Evolutionary conservation across 352 stramenopile species (phyloP).

Genomic region (Peronospora farinosa): DNA sequence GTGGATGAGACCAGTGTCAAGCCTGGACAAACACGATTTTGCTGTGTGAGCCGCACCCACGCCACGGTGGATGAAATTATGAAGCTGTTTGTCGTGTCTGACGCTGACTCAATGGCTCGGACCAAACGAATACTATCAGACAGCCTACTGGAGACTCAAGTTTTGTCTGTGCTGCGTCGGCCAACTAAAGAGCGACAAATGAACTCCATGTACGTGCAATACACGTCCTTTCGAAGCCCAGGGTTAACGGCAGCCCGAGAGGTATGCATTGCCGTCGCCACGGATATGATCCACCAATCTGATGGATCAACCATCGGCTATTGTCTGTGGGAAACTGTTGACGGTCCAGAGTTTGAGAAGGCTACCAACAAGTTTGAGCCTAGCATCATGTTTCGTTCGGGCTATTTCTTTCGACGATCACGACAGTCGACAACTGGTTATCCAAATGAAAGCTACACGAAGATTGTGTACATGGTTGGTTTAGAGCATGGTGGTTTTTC

Average conservation of each 20-base stretch:
- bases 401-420: slow-evolving; percentile 39
- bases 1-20: slow-evolving; percentile 38
- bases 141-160: slow-evolving; percentile 37
- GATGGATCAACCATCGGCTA: slow-evolving; percentile 49
- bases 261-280: slow-evolving; percentile 30
- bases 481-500: slow-evolving; percentile 32
- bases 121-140: slow-evolving; percentile 46
- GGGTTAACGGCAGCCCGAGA: slow-evolving; percentile 36
- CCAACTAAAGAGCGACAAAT: slow-evolving; percentile 35
- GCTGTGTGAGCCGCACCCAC: slow-evolving; percentile 39
- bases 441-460: slow-evolving; percentile 22
- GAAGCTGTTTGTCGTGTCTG: slow-evolving; percentile 41
- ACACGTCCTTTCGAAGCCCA: slow-evolving; percentile 31
- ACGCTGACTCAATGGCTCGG: slow-evolving; percentile 30
- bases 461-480: slow-evolving; percentile 58
- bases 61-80: slow-evolving; percentile 40
- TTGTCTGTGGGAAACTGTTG: slow-evolving; percentile 57
- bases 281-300: slow-evolving; percentile 29
- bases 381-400: slow-evolving; percentile 44
- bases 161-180: slow-evolving; percentile 35
- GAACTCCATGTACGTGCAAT: slow-evolving; percentile 32
- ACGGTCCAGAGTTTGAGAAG: slow-evolving; percentile 27
- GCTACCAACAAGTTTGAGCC: slow-evolving; percentile 14
- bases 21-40: slow-evolving; percentile 44
- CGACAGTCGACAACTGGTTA: slow-evolving; percentile 8